Base-by-base conservation (phyloP, 192 early-diverging fungal species). In the Entophlyctis luteolus region DNA sequence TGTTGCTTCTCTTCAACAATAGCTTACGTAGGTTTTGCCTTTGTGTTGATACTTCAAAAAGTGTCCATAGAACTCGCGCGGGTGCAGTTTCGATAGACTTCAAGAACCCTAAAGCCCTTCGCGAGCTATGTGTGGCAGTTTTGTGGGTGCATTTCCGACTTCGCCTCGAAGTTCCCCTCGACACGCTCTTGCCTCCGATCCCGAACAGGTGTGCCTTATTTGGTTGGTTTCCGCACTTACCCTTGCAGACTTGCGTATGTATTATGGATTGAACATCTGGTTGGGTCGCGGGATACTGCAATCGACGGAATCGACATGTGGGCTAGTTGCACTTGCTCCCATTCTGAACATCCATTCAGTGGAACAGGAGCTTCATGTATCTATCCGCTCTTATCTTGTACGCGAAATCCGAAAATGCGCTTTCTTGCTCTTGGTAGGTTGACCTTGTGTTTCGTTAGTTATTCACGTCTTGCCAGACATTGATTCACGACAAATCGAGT, bases 281-380 rank as follows among this genome's bases (percentile, higher is more conserved):
- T 88, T 4, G 20, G 39, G 53, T 20, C 59, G 12, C 20, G 62
- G 16, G 46, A 49, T 8, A 5, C 22, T 5, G 27, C 32, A 22
- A 60, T 86, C 0, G 52, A 63, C 47, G 86, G 82, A 1, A 82
- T 88, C 28, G 87, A 88, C 59, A 86, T 88, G 87, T 89, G 78
- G 49, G 82, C 57, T 6, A 23, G 2, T 25, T 1, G 14, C 16
- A 27, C 27, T 12, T 38, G 8, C 3, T 66, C 14, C 48, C 46
- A 37, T 33, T 48, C 2, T 37, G 1, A 52, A 25, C 28, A 46
- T 39, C 2, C 52, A 48, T 49, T 14, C 66, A 91, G 88, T 56
- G 93, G 93, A 12, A 89, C 90, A 4, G 93, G 93, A 0, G 90
- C 93, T 0, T 93, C 92, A 3, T 94, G 93, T 54, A 93, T 96